Conservation (phyloP, 805 yeast species). For the Cephaloascus fragrans region DNA sequence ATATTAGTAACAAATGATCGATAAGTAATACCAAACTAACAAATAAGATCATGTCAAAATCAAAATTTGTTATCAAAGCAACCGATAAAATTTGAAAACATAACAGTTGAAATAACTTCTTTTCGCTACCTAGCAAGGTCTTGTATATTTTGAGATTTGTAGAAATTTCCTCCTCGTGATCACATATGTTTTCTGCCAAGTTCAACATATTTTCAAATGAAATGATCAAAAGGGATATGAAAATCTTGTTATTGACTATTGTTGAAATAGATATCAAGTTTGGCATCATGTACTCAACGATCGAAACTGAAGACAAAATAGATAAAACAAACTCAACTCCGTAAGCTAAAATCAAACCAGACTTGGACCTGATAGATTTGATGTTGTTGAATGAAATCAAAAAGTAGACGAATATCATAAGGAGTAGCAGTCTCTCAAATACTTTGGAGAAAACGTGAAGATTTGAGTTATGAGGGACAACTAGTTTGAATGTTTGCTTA, state of each 20-base stretch:
- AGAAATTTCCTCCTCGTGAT: constrained; percentile 31
- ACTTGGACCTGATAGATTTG: constrained; percentile 32
- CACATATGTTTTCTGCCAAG: constrained; percentile 26
- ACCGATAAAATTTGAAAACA: too few relatives aligned
- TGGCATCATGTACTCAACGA: constrained; percentile 11
- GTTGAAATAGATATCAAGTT: too few relatives aligned
- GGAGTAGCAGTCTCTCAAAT: too few relatives aligned
- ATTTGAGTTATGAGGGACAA: not conserved
- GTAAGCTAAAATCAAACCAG: constrained; percentile 35
- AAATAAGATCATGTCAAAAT: constrained; percentile 15
- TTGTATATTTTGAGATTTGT: constrained; percentile 2
- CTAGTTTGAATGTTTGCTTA: not conserved
- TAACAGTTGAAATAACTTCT: too few relatives aligned
- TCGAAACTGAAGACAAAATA: constrained; percentile 29
- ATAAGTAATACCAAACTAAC: constrained; percentile 37
- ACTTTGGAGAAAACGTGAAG: too few relatives aligned
- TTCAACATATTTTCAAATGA: constrained; percentile 36
- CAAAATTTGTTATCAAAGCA: not conserved
- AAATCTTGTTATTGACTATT: too few relatives aligned
- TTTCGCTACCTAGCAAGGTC: not conserved
- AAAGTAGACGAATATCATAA: constrained; percentile 19
- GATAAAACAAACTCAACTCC: constrained; percentile 28
- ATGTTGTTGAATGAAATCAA: constrained; percentile 28
- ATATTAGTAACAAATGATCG: constrained; percentile 52
- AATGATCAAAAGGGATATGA: not conserved